Evolutionary conservation across 768 basidiomycete genomes (phyloP).

Genomic region (Phlebiopsis flavidoalba): DNA sequence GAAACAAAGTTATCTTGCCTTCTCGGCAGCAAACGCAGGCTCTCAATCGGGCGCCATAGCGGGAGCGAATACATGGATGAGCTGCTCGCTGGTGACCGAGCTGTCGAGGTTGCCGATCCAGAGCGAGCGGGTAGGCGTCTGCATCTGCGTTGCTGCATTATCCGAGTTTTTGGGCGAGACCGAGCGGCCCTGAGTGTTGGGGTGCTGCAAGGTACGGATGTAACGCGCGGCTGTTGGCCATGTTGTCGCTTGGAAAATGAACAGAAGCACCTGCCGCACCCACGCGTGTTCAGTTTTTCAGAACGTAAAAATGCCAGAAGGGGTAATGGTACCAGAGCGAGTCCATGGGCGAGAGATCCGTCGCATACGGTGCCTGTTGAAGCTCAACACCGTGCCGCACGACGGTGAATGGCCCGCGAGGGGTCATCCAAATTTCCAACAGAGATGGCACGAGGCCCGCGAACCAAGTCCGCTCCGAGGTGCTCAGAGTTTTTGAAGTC

Average conservation of each 20-base stretch:
- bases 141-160: conserved; percentile 64
- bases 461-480: conserved; percentile 39
- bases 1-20: conserved; percentile 49
- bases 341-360: conserved; percentile 40
- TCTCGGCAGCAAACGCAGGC: conserved; percentile 89
- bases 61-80: conserved; percentile 94
- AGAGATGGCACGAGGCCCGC: conserved; percentile 79
- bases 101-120: conserved; percentile 99
- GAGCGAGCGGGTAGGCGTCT: conserved; percentile 91
- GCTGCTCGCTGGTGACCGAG: conserved; percentile 88
- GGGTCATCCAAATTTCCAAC: conserved; percentile 86
- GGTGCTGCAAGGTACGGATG: conserved; percentile 71
- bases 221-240: conserved; percentile 46
- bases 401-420: conserved; percentile 61
- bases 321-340: conserved; percentile 20
- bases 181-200: conserved; percentile 59
- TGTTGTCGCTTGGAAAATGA: conserved; percentile 65
- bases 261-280: conserved; percentile 44
- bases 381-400: conserved; percentile 54
- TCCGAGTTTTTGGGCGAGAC: conserved; percentile 75
- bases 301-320: conserved; percentile 52
- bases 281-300: conserved; percentile 48
- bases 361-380: conserved; percentile 45
- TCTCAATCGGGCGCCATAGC: conserved; percentile 97
- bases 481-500: conserved; percentile 73